Evolutionary conservation across 2,329 filamentous ascomycete genomes (phyloP), one percentile per base, ranked within the genome.

Genomic region (Thielaviopsis euricoi): DNA sequence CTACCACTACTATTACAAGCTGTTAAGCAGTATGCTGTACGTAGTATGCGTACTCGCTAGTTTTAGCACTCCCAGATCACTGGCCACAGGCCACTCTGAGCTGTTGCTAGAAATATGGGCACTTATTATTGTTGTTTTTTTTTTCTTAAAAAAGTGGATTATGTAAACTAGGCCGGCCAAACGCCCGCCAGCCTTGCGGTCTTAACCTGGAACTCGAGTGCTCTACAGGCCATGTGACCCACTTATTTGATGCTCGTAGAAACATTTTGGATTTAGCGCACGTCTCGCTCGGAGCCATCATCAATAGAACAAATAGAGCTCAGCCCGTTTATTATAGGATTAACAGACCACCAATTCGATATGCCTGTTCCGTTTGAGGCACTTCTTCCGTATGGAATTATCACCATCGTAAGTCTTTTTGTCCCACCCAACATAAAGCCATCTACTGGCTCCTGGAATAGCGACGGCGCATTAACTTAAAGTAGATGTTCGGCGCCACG

Each of bases 291-390:
- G 17, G 15, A n/a, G 48, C 25, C 12, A 25, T 5, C 15, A 15
- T 43, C 21, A 29, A 19, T 22, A 15, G 43, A 49, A 55, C 43
- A 17, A 29, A 19, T 22, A 15, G 43, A 49, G 52, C 43, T 43
- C 17, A 48, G 21, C 21, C 43, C n/a, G 17, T 9, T 21, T n/a
- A 21, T 48, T 21, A 48, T 48, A 48, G 43, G n/a, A 48, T 21
- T 9, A 2, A 48, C 17, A 19, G 7, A 3, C n/a, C 43, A 48
- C 43, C 12, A 48, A 61, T 62, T 62, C 70, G 69, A 66, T 56
- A 84, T 84, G 81, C 77, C 78, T 60, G 71, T 84, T 62, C 81
- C 81, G 53, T 84, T 83, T 71, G 81, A 84, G 70, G 72, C 79
- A 54, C 67, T 84, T 63, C 73, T 84, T 70, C 80, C 81, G 50